Conservation (phyloP, 768 basidiomycete genomes). For the Mycena epipterygia region DNA sequence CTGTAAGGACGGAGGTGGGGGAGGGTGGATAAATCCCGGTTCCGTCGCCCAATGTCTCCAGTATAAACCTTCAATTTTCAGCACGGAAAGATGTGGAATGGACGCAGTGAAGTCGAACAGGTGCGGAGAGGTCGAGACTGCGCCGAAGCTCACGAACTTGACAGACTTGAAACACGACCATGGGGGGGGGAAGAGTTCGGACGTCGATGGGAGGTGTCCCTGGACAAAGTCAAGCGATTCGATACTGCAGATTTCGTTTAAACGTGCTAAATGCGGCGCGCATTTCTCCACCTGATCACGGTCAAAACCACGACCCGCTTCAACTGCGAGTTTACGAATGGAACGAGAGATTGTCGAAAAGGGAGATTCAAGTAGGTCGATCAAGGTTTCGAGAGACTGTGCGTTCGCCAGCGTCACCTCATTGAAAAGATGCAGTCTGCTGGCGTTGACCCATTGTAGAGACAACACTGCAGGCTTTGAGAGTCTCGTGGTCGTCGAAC, state of each 20-base stretch:
- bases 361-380: too few relatives aligned
- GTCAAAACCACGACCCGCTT: background rate
- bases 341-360: background rate
- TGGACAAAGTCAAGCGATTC: background rate
- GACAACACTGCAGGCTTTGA: slow-evolving; percentile 15
- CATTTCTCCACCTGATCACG: background rate
- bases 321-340: background rate
- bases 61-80: background rate
- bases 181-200: background rate
- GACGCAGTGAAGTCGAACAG: slow-evolving; percentile 1
- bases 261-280: background rate
- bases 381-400: too few relatives aligned
- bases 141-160: background rate
- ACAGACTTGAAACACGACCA: slow-evolving; percentile 3
- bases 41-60: background rate
- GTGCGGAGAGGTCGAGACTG: background rate
- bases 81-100: slow-evolving; percentile 4
- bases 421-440: background rate
- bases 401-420: background rate
- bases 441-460: background rate
- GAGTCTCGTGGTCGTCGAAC: background rate
- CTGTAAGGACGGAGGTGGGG: background rate
- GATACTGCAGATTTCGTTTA: background rate
- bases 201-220: background rate
- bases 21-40: background rate